Evolutionary conservation across 805 yeast genomes (phyloP), one percentile per base, ranked within the genome.

Genomic region (Kuraishia cidri): DNA sequence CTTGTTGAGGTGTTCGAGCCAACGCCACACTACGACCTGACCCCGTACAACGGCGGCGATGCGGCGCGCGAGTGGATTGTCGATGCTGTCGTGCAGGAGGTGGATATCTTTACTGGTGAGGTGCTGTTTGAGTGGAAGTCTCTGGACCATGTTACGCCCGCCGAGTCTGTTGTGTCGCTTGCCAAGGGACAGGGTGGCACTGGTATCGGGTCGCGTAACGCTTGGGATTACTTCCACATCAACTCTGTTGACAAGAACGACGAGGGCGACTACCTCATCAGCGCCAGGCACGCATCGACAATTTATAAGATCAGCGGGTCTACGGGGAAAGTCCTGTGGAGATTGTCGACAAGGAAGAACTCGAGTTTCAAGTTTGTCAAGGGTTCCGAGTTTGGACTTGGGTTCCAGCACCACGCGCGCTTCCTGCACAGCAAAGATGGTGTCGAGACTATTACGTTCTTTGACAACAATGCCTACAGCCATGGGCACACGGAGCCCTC

Each of bases 171-270:
- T n/a, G 36, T 58, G 6, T 48, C 55, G 3, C 31, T 56, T n/a
- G 46, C 44, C n/a, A 43, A 46, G 16, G 60, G 54, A 3, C 46
- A 43, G n/a, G 60, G 58, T 9, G 63, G 62, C 12, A 38, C 46
- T 12, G 63, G 62, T 2, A 44, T 34, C 31, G 51, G 50, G 26
- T 51, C 57, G 6, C 42, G 50, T 33, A 52, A 46, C 38, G 63
- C 65, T 6, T 60, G 62, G 62, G 64, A 58, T 38, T 58, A 54
- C 33, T 58, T 58, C 48, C 64, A 60, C 38, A 54, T 58, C 35
- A 60, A 60, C 33, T 58, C 64, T 2, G 58, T 58, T 21, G 64
- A 58, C 34, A 60, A 58, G 35, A 60, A 57, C 38, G 48, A 38
- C 12, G 34, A 50, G 27, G 58, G 62, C 9, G 54, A 57, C 37